Base-by-base conservation (phyloP, 495 filamentous ascomycete genomes). In the Mytilinidion resinicola region DNA sequence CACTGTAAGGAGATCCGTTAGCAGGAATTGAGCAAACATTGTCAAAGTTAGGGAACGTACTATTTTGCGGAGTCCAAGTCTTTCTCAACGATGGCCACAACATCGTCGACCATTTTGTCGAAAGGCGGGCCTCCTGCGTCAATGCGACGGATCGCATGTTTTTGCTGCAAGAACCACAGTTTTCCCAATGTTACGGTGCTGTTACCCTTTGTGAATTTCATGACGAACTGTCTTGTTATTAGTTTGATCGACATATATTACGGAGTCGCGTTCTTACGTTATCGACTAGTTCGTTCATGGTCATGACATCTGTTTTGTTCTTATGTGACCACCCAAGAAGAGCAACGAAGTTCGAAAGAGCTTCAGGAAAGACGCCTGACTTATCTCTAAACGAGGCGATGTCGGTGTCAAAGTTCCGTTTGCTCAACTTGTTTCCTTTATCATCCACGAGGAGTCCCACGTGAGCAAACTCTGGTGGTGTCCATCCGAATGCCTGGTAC, bases 401-500 rank as follows among this genome's bases (percentile, higher is more conserved):
- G 68, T 88, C 82, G 30, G 89, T 81, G 54, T 87, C 85, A 1
- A 79, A 75, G 35, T 87, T 83, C 36, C 93, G 82, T 71, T 98
- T 98, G 74, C 91, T 96, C 43, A 97, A 77, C 71, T 98, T 98
- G 61, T 89, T 84, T 9, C 82, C 78, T 37, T 83, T 73, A 59
- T 79, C 70, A 67, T 96, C 86, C 14, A 88, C 82, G 0, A 98
- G 82, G 4, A 98, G 74, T 14, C 91, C 89, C 11, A 97, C 88
- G 72, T 98, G 93, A 36, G 85, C 91, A 69, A 93, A 98, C 35
- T 70, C 58, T 1, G 93, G 93, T 1, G 84, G 82, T n/a, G 77
- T 67, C 93, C 93, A 98, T 3, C 84, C 82, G 70, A 98, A 96
- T 9, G 90, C 90, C 51, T 87, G 73, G 72, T 98, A 97, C 33